Conservation (phyloP, 1,139 yeast genomes). For the Taphrina deformans region DNA sequence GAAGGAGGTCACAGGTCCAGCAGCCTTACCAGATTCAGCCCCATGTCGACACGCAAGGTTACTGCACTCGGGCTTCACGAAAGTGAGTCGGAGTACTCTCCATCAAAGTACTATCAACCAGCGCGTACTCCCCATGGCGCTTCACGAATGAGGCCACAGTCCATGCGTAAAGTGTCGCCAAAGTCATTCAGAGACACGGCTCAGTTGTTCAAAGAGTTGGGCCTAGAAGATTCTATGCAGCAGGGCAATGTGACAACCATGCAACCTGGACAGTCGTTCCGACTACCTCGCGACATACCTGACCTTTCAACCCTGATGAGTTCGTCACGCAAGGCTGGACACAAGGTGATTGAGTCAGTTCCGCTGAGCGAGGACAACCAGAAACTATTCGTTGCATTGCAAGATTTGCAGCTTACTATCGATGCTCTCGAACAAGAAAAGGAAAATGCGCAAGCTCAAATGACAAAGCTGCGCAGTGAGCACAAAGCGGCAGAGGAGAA, state of each 20-base stretch:
- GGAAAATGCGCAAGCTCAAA: conserved; percentile 25
- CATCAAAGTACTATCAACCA: conserved; percentile 20
- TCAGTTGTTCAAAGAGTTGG: conserved; percentile 32
- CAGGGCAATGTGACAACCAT: background rate
- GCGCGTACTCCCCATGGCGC: conserved; percentile 16
- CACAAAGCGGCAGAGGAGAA: conserved; percentile 20
- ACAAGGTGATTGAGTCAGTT: conserved; percentile 37
- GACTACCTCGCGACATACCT: conserved; percentile 24
- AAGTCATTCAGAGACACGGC: conserved; percentile 34
- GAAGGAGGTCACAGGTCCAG: conserved; percentile 19
- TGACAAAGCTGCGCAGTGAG: conserved; percentile 33
- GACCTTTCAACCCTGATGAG: conserved; percentile 23
- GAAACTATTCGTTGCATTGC: conserved; percentile 38
- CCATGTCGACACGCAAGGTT: conserved; percentile 26
- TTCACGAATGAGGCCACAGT: conserved; percentile 9
- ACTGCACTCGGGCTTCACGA: conserved; percentile 29
- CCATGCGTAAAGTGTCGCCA: conserved; percentile 27
- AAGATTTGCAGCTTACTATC: conserved; percentile 37
- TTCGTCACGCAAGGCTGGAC: conserved; percentile 28
- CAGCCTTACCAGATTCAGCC: conserved; percentile 14
- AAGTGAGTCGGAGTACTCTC: conserved; percentile 25
- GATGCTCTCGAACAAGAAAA: conserved; percentile 38
- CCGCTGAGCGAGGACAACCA: conserved; percentile 40
- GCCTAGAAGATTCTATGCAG: conserved; percentile 24
- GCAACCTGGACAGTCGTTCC: conserved; percentile 17